Base-by-base conservation (phyloP, 768 basidiomycete species). In the Grammothele lineata region DNA sequence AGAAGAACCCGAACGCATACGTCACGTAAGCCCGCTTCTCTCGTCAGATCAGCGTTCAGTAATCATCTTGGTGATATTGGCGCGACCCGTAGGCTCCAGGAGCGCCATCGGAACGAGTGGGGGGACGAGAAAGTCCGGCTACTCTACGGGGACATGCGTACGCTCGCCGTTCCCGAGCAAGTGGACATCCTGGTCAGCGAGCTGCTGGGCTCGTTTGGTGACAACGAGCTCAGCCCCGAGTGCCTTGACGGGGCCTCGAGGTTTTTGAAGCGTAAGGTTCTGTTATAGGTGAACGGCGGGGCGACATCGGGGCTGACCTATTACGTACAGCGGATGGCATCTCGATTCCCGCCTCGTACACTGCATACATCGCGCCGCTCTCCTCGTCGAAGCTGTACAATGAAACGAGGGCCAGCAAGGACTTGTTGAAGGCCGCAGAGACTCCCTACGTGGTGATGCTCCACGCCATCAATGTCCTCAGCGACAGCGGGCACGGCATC, bases 371-470 rank as follows among this genome's bases (percentile, higher is more conserved):
- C 19, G 92, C 96, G 0, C 96, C 96, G 1, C 69, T 99, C 45
- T 92, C 94, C 4, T 96, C 94, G 2, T 87, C 92, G 3, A 97
- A 94, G 63, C 74, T 99, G 10, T 88, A 85, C 68, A 85, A 85
- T 51, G 91, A 94, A 60, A 91, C 92, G 0, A 72, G 80, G 47
- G 70, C 77, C 45, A 64, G 71, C 43, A 87, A 78, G 58, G 82
- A 78, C 52, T 68, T 14, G 8, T n/a, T 78, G 26, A 90, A 88
- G 64, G 78, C 81, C 21, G 64, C 87, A 48, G 96, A 99, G 68
- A 97, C 93, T 25, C 95, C 96, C 1, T 98, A 98, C 58, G 96
- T 99, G 15, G 96, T 98, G 51, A 95, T 98, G 94, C 92, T 99
- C 65, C 85, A 91, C 60, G 89, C 92, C 8, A 87, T 92, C 51